Evolutionary conservation across 1,284 basidiomycete genomes (phyloP).

Genomic region (Melampsora larici-populina): DNA sequence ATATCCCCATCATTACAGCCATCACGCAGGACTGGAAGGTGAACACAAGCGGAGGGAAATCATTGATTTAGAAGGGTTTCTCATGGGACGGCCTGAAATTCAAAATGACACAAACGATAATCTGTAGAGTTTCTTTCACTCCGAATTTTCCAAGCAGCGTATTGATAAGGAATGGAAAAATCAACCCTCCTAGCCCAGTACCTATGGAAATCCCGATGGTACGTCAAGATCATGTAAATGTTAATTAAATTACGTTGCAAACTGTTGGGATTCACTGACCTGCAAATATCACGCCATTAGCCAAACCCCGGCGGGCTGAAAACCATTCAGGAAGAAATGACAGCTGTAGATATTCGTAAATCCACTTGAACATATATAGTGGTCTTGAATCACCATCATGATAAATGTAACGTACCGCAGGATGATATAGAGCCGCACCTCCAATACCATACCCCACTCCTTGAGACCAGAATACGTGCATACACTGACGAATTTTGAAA

Average conservation of each 20-base stretch:
- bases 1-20: slow-evolving; percentile 13
- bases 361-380: too few relatives aligned
- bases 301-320: slow-evolving; percentile 55
- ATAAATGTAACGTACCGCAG: slow-evolving; percentile 6
- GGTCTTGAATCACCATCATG: too few relatives aligned
- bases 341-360: slow-evolving; percentile 44
- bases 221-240: too few relatives aligned
- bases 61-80: not conserved
- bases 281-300: slow-evolving; percentile 57
- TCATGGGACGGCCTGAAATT: not conserved
- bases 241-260: too few relatives aligned
- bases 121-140: slow-evolving; percentile 16
- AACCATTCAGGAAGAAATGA: slow-evolving; percentile 59
- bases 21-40: slow-evolving; percentile 3
- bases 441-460: slow-evolving; percentile 33
- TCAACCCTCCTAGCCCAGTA: slow-evolving; percentile 30
- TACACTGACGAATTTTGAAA: slow-evolving; percentile 5
- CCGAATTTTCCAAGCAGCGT: slow-evolving; percentile 13
- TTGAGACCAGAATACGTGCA: slow-evolving; percentile 23
- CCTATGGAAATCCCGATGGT: not conserved
- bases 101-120: slow-evolving; percentile 6
- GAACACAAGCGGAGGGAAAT: not conserved
- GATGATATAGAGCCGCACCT: slow-evolving; percentile 32
- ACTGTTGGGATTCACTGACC: slow-evolving; percentile 47
- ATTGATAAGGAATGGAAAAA: slow-evolving; percentile 35